Percentiles rank a stretch among this genome's conserved stretches.
Evolutionary conservation across 495 filamentous ascomycete genomes (phyloP).

Genomic region (Penicilliopsis zonata): DNA sequence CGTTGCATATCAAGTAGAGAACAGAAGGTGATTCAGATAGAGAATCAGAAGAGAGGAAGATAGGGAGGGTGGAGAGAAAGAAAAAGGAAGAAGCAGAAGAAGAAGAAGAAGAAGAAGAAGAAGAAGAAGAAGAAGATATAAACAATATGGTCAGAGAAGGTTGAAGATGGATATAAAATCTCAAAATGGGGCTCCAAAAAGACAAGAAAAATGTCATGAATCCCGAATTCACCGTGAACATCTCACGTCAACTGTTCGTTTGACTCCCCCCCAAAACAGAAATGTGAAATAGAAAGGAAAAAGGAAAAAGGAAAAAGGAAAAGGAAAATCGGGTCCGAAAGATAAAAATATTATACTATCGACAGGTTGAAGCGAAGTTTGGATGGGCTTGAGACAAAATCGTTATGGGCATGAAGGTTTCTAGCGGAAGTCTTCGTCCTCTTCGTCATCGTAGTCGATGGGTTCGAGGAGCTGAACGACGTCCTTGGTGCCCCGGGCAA

Average conservation of each 20-base stretch:
- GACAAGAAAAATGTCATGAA: neutral
- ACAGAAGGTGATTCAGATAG: neutral
- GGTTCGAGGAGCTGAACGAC: constrained; percentile 39
- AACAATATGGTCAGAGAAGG: constrained; percentile 1
- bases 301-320: too few relatives aligned
- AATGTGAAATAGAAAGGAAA: too few relatives aligned
- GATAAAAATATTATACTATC: too few relatives aligned
- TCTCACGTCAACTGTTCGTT: too few relatives aligned
- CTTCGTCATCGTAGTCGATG: constrained; percentile 18
- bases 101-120: constrained; percentile 5
- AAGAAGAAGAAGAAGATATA: constrained; percentile 3
- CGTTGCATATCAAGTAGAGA: neutral
- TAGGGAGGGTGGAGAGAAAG: neutral
- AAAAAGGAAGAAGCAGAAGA: constrained; percentile 1
- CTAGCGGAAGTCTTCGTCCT: constrained; percentile 33
- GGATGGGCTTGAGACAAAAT: too few relatives aligned
- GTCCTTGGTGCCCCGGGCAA: constrained; percentile 73
- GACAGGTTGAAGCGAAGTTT: too few relatives aligned
- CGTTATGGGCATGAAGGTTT: too few relatives aligned
- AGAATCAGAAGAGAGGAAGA: neutral
- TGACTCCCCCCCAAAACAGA: too few relatives aligned
- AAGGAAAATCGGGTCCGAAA: too few relatives aligned
- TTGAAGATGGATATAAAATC: constrained; percentile 2
- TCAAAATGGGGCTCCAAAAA: too few relatives aligned
- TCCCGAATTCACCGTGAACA: too few relatives aligned